Conservation (phyloP, 306 rosid genomes). For the Glycine latifolia region DNA sequence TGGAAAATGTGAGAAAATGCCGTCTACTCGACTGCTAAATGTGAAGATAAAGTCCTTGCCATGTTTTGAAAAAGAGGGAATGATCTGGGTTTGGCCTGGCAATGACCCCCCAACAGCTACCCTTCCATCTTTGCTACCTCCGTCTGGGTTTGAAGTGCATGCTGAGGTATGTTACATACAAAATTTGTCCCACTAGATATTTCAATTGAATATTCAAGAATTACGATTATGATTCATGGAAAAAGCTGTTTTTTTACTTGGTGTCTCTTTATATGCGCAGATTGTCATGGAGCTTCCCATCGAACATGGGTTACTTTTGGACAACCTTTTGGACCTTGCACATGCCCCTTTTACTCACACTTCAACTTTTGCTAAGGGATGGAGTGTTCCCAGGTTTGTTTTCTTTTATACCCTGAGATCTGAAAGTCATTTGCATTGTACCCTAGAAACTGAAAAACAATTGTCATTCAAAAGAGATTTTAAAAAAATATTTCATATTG, state of each 20-base stretch:
- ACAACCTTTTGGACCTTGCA: slow-evolving; percentile 96
- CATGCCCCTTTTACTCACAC: slow-evolving; percentile 99
- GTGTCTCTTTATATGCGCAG: slow-evolving; percentile 51
- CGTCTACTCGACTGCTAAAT: slow-evolving; percentile 70
- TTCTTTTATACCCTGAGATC: not conserved
- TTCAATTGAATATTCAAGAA: slow-evolving; percentile 26
- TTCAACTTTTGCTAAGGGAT: slow-evolving; percentile 97
- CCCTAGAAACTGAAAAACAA: not conserved
- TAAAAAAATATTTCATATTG: no score
- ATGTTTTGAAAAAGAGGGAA: slow-evolving; percentile 91
- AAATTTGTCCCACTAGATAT: slow-evolving; percentile 5
- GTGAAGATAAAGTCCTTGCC: slow-evolving; percentile 87
- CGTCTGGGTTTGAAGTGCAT: slow-evolving; percentile 84
- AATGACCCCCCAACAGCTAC: slow-evolving; percentile 75
- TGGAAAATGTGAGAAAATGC: slow-evolving; percentile 99
- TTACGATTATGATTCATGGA: slow-evolving; percentile 7
- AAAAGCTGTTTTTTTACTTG: slow-evolving; percentile 25
- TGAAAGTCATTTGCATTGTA: no score
- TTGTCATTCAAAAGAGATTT: not conserved
- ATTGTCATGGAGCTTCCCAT: slow-evolving; percentile 90
- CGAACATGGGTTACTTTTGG: slow-evolving; percentile 94
- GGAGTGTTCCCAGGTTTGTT: slow-evolving; percentile 95
- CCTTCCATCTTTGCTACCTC: slow-evolving; percentile 87
- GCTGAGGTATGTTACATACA: slow-evolving; percentile 72
- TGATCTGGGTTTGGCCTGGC: slow-evolving; percentile 99